A percentile compares a stretch with the other conserved stretches of the same genome.
Conservation (phyloP, 495 filamentous ascomycete species). For the Corynascus novoguineensis region DNA sequence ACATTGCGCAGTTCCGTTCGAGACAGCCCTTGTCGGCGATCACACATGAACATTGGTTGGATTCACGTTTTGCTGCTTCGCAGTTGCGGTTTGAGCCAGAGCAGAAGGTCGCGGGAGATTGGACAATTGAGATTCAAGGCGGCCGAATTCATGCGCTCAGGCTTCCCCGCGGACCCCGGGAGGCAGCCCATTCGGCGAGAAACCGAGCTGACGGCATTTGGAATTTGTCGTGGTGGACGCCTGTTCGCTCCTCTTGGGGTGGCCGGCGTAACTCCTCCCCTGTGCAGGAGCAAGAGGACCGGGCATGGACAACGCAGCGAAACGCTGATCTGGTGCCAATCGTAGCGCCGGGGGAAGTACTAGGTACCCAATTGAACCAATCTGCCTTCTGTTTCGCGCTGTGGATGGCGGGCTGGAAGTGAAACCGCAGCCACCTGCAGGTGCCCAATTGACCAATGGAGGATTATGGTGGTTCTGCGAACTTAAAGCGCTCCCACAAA, state of each 20-base stretch:
- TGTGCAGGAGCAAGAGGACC: neutral
- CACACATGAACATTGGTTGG: slow-evolving; percentile 12
- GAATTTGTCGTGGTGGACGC: slow-evolving; percentile 7
- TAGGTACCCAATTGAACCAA: neutral
- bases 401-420: neutral
- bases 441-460: neutral
- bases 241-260: slow-evolving; percentile 2
- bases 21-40: slow-evolving; percentile 18
- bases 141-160: slow-evolving; percentile 4
- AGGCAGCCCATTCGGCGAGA: slow-evolving; percentile 18
- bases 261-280: no score
- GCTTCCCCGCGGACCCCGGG: neutral
- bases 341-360: neutral
- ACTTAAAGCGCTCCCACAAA: no score
- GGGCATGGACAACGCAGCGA: slow-evolving; percentile 4
- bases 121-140: slow-evolving; percentile 15
- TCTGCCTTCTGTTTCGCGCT: neutral
- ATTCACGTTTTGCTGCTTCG: neutral
- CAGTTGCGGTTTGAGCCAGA: neutral
- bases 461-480: neutral
- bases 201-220: neutral
- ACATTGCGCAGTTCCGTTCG: no score
- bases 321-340: slow-evolving; percentile 1
- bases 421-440: neutral
- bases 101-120: slow-evolving; percentile 12